Percentiles rank a stretch among this genome's conserved stretches.
Conservation (phyloP, 495 filamentous ascomycete species). For the Trichoderma orchidacearum region DNA sequence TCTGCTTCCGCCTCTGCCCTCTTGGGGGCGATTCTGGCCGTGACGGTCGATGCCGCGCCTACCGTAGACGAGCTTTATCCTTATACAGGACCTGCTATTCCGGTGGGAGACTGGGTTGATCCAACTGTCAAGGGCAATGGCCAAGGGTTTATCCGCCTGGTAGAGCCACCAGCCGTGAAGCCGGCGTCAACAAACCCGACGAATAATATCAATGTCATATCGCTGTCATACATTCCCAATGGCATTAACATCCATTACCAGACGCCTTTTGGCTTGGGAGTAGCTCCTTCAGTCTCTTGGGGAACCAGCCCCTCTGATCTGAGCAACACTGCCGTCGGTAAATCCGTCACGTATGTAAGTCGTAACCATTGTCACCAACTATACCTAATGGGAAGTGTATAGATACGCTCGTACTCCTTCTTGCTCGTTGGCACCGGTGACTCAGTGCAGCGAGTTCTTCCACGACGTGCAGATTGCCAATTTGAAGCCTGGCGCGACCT, state of each 20-base stretch:
- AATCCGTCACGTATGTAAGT: constrained; percentile 3
- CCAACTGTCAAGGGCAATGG: background rate
- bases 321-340: constrained; percentile 17
- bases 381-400: background rate
- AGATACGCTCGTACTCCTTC: constrained; percentile 39
- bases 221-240: constrained; percentile 30
- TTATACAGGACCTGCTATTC: background rate
- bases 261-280: constrained; percentile 36
- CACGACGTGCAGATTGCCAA: constrained; percentile 26
- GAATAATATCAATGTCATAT: constrained; percentile 43
- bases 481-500: constrained; percentile 26
- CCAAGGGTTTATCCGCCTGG: background rate
- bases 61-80: background rate
- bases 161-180: constrained; percentile 40
- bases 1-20: background rate
- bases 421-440: constrained; percentile 30
- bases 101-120: background rate
- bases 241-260: constrained; percentile 41
- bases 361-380: background rate
- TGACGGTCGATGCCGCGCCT: background rate
- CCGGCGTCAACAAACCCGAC: constrained; percentile 22
- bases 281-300: constrained; percentile 25
- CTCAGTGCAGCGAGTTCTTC: constrained; percentile 38
- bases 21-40: background rate
- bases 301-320: constrained; percentile 18